A percentile compares a stretch with the other conserved stretches of the same genome.
Evolutionary conservation across 1,139 yeast genomes (phyloP).

Genomic region (Sugiyamaella japonica): DNA sequence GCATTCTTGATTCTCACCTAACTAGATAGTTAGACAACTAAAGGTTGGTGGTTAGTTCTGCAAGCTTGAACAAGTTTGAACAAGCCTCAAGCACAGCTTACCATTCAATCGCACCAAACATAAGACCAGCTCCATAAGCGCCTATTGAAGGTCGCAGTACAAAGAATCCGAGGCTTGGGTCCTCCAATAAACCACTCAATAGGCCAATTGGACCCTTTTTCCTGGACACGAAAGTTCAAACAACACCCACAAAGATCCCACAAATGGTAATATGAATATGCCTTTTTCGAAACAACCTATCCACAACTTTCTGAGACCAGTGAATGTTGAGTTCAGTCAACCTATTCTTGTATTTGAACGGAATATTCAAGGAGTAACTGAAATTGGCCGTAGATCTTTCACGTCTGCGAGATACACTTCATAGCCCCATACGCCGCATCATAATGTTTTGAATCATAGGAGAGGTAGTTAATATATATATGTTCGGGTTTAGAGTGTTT

Average conservation of each 20-base stretch:
- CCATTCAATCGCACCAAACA: background rate
- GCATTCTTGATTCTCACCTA: slow-evolving; percentile 7
- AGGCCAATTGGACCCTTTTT: too few species aligned
- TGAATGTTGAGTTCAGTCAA: background rate
- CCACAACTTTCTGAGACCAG: background rate
- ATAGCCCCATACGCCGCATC: slow-evolving; percentile 14
- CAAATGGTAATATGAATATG: background rate
- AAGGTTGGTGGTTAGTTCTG: background rate
- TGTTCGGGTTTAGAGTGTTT: too few species aligned
- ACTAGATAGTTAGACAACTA: background rate
- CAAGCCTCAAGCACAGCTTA: background rate
- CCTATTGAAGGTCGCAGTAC: background rate
- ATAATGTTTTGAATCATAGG: background rate
- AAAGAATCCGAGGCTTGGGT: background rate
- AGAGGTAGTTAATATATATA: background rate
- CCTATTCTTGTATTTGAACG: background rate
- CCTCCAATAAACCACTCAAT: background rate
- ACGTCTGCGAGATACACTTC: background rate
- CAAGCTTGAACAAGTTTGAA: too few species aligned
- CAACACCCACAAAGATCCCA: background rate
- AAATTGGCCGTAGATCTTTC: slow-evolving; percentile 1
- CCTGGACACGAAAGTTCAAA: too few species aligned
- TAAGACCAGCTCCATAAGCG: background rate
- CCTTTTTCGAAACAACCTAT: background rate
- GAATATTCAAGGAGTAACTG: background rate